Percentiles rank a stretch among this genome's conserved stretches.
These are phyloP conservation scores for Moricandia moricandioides DNA, from an alignment of 345 rosid genomes.

Conservation along the genomic window DNA sequence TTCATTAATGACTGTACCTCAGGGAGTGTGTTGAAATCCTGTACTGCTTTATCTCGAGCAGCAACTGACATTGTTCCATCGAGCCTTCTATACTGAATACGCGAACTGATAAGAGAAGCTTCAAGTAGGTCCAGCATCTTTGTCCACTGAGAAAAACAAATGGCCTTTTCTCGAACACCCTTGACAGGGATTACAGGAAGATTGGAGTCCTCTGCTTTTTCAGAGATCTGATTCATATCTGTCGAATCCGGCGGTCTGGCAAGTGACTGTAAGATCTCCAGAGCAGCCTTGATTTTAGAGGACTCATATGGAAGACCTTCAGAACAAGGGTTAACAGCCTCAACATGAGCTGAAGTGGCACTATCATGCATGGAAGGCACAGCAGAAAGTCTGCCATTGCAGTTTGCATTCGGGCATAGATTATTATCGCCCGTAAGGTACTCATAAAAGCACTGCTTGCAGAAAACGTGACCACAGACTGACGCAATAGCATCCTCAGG, in stretches of 20 bases:
- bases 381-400: conserved; percentile 57
- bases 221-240: conserved; percentile 30
- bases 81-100: conserved; percentile 84
- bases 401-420: conserved; percentile 61
- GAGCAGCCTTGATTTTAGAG: conserved; percentile 88
- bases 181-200: conserved; percentile 37
- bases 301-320: conserved; percentile 45
- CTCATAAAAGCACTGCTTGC: conserved; percentile 84
- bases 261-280: conserved; percentile 71
- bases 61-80: conserved; percentile 97
- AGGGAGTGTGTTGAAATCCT: conserved; percentile 87
- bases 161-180: conserved; percentile 70
- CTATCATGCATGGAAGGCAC: conserved; percentile 40
- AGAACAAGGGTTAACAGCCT: conserved; percentile 33
- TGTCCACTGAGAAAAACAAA: conserved; percentile 98
- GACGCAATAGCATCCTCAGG: conserved; percentile 98
- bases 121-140: conserved; percentile 89
- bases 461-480: conserved; percentile 87
- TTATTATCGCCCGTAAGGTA: conserved; percentile 71
- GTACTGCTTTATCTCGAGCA: conserved; percentile 94
- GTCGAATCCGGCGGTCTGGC: conserved; percentile 41
- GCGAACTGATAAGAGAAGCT: conserved; percentile 64
- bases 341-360: conserved; percentile 42
- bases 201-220: conserved; percentile 30
- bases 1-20: conserved; percentile 53